Evolutionary conservation across 352 stramenopile species (phyloP), one percentile per base, ranked within the genome.

Genomic region (Phytophthora quininea): DNA sequence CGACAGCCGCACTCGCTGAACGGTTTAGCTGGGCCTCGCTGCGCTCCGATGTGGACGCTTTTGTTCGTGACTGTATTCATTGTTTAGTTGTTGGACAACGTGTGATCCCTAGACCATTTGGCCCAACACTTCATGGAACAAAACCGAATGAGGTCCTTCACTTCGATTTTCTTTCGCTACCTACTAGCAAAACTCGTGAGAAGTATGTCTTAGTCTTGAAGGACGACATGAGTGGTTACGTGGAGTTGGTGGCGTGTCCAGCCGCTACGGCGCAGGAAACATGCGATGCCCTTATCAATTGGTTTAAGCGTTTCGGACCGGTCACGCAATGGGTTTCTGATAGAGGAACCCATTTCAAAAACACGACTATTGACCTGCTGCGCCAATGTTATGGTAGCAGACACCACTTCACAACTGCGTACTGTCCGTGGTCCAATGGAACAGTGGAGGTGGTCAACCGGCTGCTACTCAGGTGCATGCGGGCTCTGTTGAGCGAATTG

Each of bases 141-240:
- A 70, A 64, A 43, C 72, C 71, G 0, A 84, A 84, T 19, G 69
- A 80, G 27, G 10, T 81, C 1, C 11, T 81, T 0, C 69, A 79
- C 47, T 81, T 84, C 38, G 69, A 77, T 31, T 81, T 71, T 19
- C 24, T 81, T 0, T 51, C 37, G 8, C 47, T 69, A 27, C 46
- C 47, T 10, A 38, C 31, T 2, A 43, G 53, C 10, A 19, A 27
- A 27, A 29, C 31, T 1, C 48, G 40, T 0, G 12, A 31, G 1
- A 61, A 67, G 42, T 76, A 84, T 11, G 47, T 84, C 0, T 40
- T 80, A 0, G 65, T 80, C 0, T 7, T 78, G 0, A 79, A 79
- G 37, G 69, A 81, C 15, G 69, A 62, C 19, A 74, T 76, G 63
- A 63, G 43, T 6, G 69, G 69, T 0, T 80, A 73, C 30, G 53